A percentile compares a stretch with the other conserved stretches of the same genome.
These are phyloP conservation scores for Saturnispora gosingensis DNA, from an alignment of 805 yeast genomes.

Conservation along the genomic window DNA sequence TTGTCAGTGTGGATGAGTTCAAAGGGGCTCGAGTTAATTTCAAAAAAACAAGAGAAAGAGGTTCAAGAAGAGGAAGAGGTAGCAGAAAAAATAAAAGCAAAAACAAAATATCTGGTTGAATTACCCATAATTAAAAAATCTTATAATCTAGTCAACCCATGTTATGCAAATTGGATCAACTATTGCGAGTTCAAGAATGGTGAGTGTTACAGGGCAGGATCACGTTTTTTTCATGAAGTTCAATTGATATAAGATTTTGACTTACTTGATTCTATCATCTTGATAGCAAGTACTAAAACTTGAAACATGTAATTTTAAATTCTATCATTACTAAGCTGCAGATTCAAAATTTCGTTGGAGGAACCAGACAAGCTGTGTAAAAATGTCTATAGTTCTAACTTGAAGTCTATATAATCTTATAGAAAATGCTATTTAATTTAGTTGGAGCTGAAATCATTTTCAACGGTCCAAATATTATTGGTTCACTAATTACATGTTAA, in stretches of 20 bases:
- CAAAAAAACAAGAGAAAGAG: neutral
- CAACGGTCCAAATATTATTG: neutral
- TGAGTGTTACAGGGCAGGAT: no score
- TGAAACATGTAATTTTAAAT: neutral
- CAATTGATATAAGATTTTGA: no score
- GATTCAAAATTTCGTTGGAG: neutral
- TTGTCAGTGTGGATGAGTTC: constrained; percentile 1
- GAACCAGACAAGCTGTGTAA: neutral
- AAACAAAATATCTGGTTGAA: neutral
- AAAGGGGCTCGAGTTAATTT: neutral
- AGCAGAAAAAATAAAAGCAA: neutral
- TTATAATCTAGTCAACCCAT: no score
- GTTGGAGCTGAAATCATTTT: neutral
- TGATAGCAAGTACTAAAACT: neutral
- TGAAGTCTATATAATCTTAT: neutral
- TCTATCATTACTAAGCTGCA: neutral
- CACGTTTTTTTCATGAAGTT: no score
- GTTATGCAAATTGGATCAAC: no score
- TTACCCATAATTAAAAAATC: no score
- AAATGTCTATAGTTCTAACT: neutral
- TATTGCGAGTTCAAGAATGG: no score
- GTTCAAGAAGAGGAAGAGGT: neutral
- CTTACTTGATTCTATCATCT: neutral
- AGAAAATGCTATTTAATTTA: neutral
- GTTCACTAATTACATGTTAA: neutral